Base-by-base conservation (phyloP, 2,329 filamentous ascomycete genomes). In the Sclerotinia spermophila region DNA sequence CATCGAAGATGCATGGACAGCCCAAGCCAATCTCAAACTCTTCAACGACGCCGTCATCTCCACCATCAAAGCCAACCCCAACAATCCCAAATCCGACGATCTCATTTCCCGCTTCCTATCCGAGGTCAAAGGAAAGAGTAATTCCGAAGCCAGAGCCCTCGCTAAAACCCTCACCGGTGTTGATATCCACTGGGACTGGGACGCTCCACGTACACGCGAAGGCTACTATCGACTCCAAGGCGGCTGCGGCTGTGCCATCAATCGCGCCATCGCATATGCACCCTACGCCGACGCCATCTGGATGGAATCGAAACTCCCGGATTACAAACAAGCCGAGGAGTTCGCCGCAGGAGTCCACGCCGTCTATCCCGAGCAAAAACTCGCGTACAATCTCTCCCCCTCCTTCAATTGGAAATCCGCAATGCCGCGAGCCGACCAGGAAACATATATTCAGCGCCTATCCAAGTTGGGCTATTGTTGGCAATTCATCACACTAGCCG, bases 371-470 rank as follows among this genome's bases (percentile, higher is more conserved):
- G 92, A 99, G 83, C 93, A 97, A 82, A 99, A 99, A 81, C 91
- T 99, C 72, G 92, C 96, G 7, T 99, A 99, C 86, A 99, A 99
- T 86, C 90, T 99, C 74, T 97, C 94, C 0, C 96, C 96, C 42
- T 97, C 94, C 5, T 99, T 99, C 91, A 99, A 99, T 89, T 99
- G 96, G 96, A 98, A 98, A 86, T 87, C 94, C 71, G 96, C 95
- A 77, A 97, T 97, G 94, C 87, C 93, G 59, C 89, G 92, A 75
- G 86, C 87, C 68, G 95, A 98, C 81, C 96, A 99, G 84, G 93
- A 97, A 84, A 99, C 96, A 30, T 99, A 98, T 84, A 99, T 99
- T 84, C 85, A 90, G 74, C 92, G 96, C 56, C 91, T 99, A 55
- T 94, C 90, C 72, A 79, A 84, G 73, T 88, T 99, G 64, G 96